Evolutionary conservation across 1,284 basidiomycete species (phyloP), one percentile per base, ranked within the genome.

Genomic region (Meripilus lineatus): DNA sequence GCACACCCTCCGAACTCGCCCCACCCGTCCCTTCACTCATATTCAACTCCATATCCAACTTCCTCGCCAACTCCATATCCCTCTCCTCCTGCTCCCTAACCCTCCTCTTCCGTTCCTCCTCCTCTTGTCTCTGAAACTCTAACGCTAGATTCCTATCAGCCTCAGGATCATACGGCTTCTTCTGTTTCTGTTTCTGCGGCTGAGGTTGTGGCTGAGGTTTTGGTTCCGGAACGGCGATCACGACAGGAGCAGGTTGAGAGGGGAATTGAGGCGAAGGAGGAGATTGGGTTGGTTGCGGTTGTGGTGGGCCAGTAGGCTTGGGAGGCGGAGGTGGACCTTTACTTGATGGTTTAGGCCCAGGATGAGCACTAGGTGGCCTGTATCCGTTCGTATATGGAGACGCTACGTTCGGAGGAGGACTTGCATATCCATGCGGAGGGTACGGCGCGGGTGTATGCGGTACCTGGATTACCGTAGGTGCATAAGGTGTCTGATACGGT

Each of bases 1-100:
- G 7, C 15, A n/a, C 33, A 35, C 15, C 15, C 7, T n/a, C 7
- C 33, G 21, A 35, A 10, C 15, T 20, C 15, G 33, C 21, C 15
- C 21, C 6, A 15, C 33, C 15, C 7, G 33, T 7, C 33, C 13
- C n/a, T 23, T 24, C 25, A 35, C 48, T 48, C 14, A 65, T 35
- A 30, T 67, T 67, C 37, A 67, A 53, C 54, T 67, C 64, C 33
- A 63, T 13, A 46, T 66, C 65, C 15, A 67, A 54, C 50, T 56
- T 57, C 34, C 57, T 52, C 43, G 65, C 65, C 2, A 66, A 52
- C 56, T 65, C 63, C 39, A 46, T 49, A 28, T 67, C 64, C 24
- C 47, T 47, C 42, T 61, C 57, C 48, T 66, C 70, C 50, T 60
- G 59, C 51, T 70, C 66, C 38, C 51, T 57, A 42, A 48, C 38